A percentile compares a stretch with the other conserved stretches of the same genome.
Conservation (phyloP, 2,329 filamentous ascomycete genomes). For the Fusarium pininemorale region DNA sequence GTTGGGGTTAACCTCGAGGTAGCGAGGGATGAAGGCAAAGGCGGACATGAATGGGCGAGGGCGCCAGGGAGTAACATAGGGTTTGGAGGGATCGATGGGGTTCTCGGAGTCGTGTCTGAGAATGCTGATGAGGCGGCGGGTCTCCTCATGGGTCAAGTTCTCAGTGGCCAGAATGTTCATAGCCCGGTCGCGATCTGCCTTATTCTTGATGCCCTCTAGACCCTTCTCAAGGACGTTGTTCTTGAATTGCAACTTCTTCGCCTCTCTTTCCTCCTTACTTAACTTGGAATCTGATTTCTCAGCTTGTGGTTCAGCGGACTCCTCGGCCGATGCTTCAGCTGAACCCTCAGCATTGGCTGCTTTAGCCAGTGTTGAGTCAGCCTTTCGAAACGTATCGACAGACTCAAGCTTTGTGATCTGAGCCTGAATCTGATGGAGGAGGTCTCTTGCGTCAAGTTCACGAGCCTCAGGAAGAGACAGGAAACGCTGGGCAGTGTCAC, state of each 20-base stretch:
- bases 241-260: constrained; percentile 41
- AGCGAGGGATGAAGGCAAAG: constrained; percentile 94
- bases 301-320: constrained; percentile 5
- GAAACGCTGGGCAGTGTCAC: constrained; percentile 70
- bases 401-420: constrained; percentile 48
- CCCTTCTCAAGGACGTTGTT: constrained; percentile 48
- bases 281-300: constrained; percentile 16
- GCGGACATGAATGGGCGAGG: constrained; percentile 87
- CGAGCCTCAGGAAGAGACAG: constrained; percentile 55
- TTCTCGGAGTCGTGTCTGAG: constrained; percentile 76
- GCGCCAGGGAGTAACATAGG: constrained; percentile 90
- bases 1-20: constrained; percentile 97
- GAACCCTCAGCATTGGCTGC: not conserved
- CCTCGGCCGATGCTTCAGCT: constrained; percentile 9
- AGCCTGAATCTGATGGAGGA: constrained; percentile 46
- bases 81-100: constrained; percentile 78
- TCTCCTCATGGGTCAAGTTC: constrained; percentile 58
- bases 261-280: constrained; percentile 26
- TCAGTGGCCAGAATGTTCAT: constrained; percentile 47
- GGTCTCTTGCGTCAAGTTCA: constrained; percentile 41
- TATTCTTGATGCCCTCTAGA: constrained; percentile 47
- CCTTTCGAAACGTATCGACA: constrained; percentile 46
- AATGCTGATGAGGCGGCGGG: constrained; percentile 62
- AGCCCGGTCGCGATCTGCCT: constrained; percentile 45
- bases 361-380: constrained; percentile 29